These are phyloP conservation scores for Dendrobium huoshanense DNA, from an alignment of 106 monocot genomes.

Conservation along the genomic window DNA sequence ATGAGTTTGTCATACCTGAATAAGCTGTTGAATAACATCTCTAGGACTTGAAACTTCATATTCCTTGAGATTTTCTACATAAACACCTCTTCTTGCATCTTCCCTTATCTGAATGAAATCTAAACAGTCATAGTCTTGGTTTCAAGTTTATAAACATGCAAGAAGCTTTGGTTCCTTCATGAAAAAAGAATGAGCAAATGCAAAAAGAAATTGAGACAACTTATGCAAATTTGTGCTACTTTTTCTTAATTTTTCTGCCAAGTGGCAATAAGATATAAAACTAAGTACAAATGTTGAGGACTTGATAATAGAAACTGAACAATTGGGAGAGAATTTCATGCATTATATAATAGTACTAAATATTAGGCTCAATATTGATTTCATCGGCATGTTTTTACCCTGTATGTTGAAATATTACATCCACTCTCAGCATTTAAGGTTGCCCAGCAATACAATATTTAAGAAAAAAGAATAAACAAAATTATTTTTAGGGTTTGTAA, in stretches of 20 bases:
- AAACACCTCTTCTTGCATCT: conserved; percentile 80
- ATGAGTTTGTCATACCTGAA: conserved; percentile 28
- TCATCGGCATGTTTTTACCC: not conserved
- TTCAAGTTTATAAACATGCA: conserved; percentile 1
- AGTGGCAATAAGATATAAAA: not conserved
- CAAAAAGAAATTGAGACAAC: not conserved
- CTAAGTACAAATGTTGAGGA: not conserved
- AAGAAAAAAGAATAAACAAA: not conserved
- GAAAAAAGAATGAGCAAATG: not conserved
- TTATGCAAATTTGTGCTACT: not conserved
- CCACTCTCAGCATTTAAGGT: not conserved
- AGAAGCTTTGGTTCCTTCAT: not conserved
- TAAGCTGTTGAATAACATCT: conserved; percentile 92
- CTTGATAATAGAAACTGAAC: not conserved
- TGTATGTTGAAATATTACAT: not conserved
- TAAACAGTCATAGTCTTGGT: not conserved
- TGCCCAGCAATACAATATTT: not conserved
- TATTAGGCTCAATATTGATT: not conserved
- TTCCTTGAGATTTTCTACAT: conserved; percentile 90
- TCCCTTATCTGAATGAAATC: conserved; percentile 62
- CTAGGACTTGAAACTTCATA: conserved; percentile 81
- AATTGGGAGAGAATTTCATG: not conserved
- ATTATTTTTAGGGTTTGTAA: not conserved
- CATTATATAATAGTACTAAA: not conserved
- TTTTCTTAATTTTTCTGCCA: not conserved